phyloP scores from a whole-genome alignment of 1,284 basidiomycete species.

The Neolentinus lepideus region DNA sequence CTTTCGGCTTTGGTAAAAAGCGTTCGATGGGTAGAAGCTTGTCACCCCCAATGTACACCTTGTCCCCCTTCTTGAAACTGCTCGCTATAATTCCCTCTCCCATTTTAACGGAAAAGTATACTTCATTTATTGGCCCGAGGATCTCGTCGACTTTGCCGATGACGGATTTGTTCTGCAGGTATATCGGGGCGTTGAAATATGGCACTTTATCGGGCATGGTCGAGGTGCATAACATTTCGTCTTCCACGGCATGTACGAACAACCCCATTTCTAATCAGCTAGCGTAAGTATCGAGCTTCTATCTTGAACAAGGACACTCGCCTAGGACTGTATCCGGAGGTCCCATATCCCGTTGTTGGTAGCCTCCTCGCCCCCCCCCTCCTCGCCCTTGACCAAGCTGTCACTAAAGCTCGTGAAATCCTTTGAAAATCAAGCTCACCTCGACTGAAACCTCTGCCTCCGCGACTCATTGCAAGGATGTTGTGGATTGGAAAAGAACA shows the following conservation, averaged over 20 bases:
- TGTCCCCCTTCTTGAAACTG: conserved; percentile 97
- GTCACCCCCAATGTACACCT: conserved; percentile 95
- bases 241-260: conserved; percentile 93
- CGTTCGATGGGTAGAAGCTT: conserved; percentile 95
- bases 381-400: conserved; percentile 22
- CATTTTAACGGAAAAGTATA: conserved; percentile 99
- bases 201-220: conserved; percentile 87
- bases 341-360: conserved; percentile 67
- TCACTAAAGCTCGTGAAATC: neutral
- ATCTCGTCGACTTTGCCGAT: conserved; percentile 98
- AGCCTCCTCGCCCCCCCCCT: conserved; percentile 59
- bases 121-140: conserved; percentile 96
- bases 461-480: neutral
- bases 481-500: neutral
- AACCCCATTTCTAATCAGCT: conserved; percentile 68
- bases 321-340: conserved; percentile 84
- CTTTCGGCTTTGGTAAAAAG: conserved; percentile 96
- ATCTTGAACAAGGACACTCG: conserved; percentile 25
- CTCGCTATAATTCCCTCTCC: conserved; percentile 91
- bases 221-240: conserved; percentile 95
- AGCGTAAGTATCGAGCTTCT: neutral
- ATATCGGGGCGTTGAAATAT: conserved; percentile 99
- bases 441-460: conserved; percentile 5
- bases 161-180: conserved; percentile 94
- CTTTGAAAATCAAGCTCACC: neutral